Evolutionary conservation across 2,329 filamentous ascomycete species (phyloP).

Genomic region (Trichophyton mentagrophytes): DNA sequence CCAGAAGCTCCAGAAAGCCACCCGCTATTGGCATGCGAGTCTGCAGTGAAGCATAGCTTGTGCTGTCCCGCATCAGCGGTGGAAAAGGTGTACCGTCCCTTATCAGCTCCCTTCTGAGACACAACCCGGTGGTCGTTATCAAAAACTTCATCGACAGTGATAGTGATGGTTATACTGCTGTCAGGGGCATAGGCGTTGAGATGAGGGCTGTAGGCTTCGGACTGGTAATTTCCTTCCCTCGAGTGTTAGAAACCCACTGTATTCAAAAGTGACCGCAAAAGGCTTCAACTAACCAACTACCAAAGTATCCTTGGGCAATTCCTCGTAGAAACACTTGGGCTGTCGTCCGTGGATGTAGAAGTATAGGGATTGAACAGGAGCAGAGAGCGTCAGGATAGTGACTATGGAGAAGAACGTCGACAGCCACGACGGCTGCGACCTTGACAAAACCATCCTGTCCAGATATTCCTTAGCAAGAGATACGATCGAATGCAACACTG

Average conservation of each 20-base stretch:
- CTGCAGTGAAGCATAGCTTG: slow-evolving; percentile 86
- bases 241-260: neutral
- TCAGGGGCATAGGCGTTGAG: slow-evolving; percentile 57
- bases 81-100: slow-evolving; percentile 88
- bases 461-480: neutral
- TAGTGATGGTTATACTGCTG: slow-evolving; percentile 66
- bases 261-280: neutral
- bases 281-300: slow-evolving; percentile 53
- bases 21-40: slow-evolving; percentile 50
- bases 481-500: neutral
- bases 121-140: slow-evolving; percentile 97
- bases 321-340: slow-evolving; percentile 96
- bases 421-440: slow-evolving; percentile 28
- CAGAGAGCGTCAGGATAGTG: slow-evolving; percentile 48
- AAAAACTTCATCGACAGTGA: slow-evolving; percentile 91
- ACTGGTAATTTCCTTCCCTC: slow-evolving; percentile 62
- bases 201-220: slow-evolving; percentile 69
- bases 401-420: slow-evolving; percentile 45
- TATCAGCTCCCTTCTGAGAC: slow-evolving; percentile 61
- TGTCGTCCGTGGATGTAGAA: slow-evolving; percentile 82
- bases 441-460: slow-evolving; percentile 25
- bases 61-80: slow-evolving; percentile 92
- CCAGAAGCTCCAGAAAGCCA: slow-evolving; percentile 63
- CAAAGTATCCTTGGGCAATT: slow-evolving; percentile 91
- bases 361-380: slow-evolving; percentile 70